phyloP scores from a whole-genome alignment of 345 rosid genomes.

The Lumnitzera racemosa region DNA sequence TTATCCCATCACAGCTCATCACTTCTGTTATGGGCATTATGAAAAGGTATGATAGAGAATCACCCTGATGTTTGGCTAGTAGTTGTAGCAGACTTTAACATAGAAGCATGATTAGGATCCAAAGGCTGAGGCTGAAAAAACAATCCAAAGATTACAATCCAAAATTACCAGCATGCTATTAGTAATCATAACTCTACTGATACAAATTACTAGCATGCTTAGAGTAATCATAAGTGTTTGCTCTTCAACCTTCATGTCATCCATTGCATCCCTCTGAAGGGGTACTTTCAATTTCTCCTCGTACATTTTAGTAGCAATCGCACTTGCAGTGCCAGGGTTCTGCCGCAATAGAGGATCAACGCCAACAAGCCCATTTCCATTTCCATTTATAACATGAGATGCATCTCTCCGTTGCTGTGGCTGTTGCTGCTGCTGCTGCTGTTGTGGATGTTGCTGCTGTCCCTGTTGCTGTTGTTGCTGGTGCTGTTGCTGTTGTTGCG shows the following conservation, averaged over 20 bases:
- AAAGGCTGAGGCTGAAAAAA: constrained; percentile 62
- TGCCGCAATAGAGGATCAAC: constrained; percentile 77
- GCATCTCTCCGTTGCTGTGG: constrained; percentile 72
- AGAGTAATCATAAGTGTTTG: neutral
- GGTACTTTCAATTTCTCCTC: constrained; percentile 79
- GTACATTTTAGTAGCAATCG: constrained; percentile 66
- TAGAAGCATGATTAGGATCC: constrained; percentile 84
- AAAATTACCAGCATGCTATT: too few species aligned
- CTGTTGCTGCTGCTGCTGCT: constrained; percentile 43
- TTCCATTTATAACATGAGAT: constrained; percentile 70
- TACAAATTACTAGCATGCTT: too few species aligned
- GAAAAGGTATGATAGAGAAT: constrained; percentile 21
- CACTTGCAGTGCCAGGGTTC: constrained; percentile 63
- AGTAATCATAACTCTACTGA: too few species aligned
- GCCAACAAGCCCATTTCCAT: constrained; percentile 71
- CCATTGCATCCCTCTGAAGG: constrained; percentile 78
- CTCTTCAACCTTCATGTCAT: constrained; percentile 74
- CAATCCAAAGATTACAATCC: neutral
- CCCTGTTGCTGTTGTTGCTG: constrained; percentile 38
- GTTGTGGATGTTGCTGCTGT: constrained; percentile 44
- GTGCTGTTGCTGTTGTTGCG: constrained; percentile 41
- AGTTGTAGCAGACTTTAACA: constrained; percentile 72
- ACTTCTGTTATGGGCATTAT: neutral
- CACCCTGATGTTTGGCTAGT: constrained; percentile 88
- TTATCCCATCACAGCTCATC: too few species aligned